Evolutionary conservation across 352 stramenopile species (phyloP).

Genomic region (Pythium sukuiense): DNA sequence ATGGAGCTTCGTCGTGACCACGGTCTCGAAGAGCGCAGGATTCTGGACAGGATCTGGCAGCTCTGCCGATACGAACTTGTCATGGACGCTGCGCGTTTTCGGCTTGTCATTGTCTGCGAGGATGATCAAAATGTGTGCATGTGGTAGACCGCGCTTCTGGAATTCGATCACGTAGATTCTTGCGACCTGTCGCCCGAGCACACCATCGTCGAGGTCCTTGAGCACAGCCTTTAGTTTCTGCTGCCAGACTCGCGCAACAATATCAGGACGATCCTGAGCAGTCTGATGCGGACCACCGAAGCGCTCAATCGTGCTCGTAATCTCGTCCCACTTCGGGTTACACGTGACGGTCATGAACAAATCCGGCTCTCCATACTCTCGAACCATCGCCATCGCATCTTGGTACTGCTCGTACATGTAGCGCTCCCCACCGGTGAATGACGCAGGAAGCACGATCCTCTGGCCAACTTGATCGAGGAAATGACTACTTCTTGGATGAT

Average conservation of each 20-base stretch:
- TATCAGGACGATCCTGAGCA: not conserved
- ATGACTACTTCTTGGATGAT: not conserved
- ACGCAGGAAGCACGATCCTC: constrained; percentile 8
- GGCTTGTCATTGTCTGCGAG: constrained; percentile 34
- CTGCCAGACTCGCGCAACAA: constrained; percentile 20
- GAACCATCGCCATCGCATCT: constrained; percentile 44
- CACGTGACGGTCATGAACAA: constrained; percentile 57
- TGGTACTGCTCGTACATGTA: constrained; percentile 34
- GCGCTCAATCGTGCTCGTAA: constrained; percentile 13
- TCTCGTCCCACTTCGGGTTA: constrained; percentile 44
- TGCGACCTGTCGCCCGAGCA: constrained; percentile 11
- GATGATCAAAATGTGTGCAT: constrained; percentile 51
- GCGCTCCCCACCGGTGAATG: constrained; percentile 15
- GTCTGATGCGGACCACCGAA: constrained; percentile 1
- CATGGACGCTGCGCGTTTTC: not conserved
- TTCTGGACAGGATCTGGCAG: constrained; percentile 19
- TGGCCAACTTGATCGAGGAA: constrained; percentile 10
- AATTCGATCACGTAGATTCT: constrained; percentile 22
- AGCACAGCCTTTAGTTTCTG: constrained; percentile 22
- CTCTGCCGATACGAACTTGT: constrained; percentile 29
- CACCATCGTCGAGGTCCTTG: constrained; percentile 3
- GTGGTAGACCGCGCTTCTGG: constrained; percentile 47
- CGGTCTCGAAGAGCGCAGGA: constrained; percentile 6
- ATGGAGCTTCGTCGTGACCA: constrained; percentile 12
- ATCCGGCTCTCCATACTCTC: constrained; percentile 36